Base-by-base conservation (phyloP, 331 rosid genomes). In the Arachis monticola region DNA sequence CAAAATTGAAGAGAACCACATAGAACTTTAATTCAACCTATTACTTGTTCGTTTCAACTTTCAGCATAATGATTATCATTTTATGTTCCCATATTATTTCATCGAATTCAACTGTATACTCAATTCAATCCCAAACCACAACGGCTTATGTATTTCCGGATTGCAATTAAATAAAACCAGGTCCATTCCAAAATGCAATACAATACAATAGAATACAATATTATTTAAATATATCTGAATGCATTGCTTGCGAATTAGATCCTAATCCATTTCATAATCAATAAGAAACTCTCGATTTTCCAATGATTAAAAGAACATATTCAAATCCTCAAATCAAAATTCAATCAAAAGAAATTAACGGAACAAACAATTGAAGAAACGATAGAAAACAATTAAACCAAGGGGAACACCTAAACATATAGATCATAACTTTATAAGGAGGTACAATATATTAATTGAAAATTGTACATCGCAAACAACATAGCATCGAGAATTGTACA, bases 1-100 rank as follows among this genome's bases (percentile, higher is more conserved):
- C 59, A 53, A n/a, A n/a, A 62, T 41, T 10, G 70, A 13, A 51
- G 62, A 5, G 13, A 51, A 22, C 60, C 31, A 10, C 50, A 47
- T 41, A 5, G 9, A 11, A 51, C 1, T 51, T 14, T 7, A 44
- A 31, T 61, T 57, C 13, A 56, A 44, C 66, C 46, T 42, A 32
- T 53, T 44, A 50, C 50, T 41, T 4, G 7, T 1, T 51, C n/a
- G n/a, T 14, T 51, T 14, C 22, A 63, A 35, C 40, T 60, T 59
- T 79, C 66, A 79, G 12, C 83, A 42, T 59, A 60, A 44, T 69
- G 40, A 46, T 46, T 46, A 8, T 46, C 51, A 44, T 70, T 66
- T 44, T 53, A 70, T 31, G 12, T 11, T 11, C 8, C 11, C 57
- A 51, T 51, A 51, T 51, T 51, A 51, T 51, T 51, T 51, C 57